phyloP scores from a whole-genome alignment of 148 eudicot species.

The Rhododendron simsii region DNA sequence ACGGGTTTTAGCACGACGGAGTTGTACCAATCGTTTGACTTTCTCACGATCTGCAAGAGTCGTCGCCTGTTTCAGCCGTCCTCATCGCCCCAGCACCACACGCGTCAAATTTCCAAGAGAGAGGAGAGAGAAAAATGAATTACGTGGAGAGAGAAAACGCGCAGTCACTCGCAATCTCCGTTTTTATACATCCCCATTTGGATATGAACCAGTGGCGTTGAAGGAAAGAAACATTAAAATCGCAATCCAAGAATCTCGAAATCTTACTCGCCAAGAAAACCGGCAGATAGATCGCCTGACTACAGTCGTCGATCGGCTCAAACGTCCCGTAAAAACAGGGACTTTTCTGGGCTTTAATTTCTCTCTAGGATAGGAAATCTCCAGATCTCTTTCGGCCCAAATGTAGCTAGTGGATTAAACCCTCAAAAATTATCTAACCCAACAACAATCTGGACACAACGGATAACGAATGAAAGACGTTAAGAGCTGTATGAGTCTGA shows the following conservation, averaged over 20 bases:
- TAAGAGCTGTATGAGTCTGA: background rate
- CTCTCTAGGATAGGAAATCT: background rate
- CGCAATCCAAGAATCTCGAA: slow-evolving; percentile 5
- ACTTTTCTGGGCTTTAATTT: background rate
- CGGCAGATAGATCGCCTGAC: background rate
- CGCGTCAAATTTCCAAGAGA: background rate
- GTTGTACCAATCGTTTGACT: slow-evolving; percentile 9
- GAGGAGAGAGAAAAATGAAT: background rate
- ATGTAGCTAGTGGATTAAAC: background rate
- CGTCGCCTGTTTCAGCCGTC: background rate
- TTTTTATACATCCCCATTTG: background rate
- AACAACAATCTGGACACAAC: background rate
- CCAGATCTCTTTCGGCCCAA: slow-evolving; percentile 6
- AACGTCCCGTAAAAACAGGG: background rate
- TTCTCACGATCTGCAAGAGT: background rate
- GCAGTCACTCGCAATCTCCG: background rate
- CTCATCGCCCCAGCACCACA: background rate
- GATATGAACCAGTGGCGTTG: background rate
- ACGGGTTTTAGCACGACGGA: background rate
- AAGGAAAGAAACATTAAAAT: slow-evolving; percentile 7
- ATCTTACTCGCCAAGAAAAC: background rate
- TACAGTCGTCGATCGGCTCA: background rate
- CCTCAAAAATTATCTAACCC: background rate
- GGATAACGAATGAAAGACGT: background rate
- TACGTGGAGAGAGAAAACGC: background rate